Base-by-base conservation (phyloP, 345 rosid genomes). In the Salix koriyanagi region DNA sequence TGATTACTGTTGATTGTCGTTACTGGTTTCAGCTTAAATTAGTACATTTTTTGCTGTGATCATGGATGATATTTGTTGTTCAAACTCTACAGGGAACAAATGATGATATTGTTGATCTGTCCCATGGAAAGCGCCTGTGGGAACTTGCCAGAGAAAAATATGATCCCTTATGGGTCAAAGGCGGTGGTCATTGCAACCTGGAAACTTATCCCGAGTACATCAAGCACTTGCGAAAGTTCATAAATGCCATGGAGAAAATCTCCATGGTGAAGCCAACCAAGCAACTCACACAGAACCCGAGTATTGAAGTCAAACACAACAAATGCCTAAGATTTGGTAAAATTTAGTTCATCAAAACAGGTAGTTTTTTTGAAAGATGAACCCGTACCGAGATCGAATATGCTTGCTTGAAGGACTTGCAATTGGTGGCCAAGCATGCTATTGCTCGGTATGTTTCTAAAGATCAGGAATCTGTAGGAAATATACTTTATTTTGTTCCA, bases 181-280 rank as follows among this genome's bases (percentile, higher is more conserved):
- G 98, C n/a, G 99, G 98, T 7, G 97, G 98, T 30, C 99, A 96
- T 76, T 93, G 99, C 87, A 92, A 93, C 87, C 92, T 96, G 2
- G 99, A 96, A 88, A 92, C 95, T 7, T 92, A 87, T 50, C 99
- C 99, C 0, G 98, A 93, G 77, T 96, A 91, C 85, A 96, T 96
- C 48, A 91, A 88, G 77, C 98, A 96, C 82, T 79, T 96, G 56
- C 86, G 94, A 46, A 90, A 88, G 86, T 96, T 86, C 85, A 75
- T 93, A 41, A 93, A 88, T 62, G 90, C 97, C 1, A 92, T 96
- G 98, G 99, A 93, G 95, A 93, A 89, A 79, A 88, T 93, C 74
- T 80, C 90, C 15, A 67, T 88, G 50, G 85, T 87, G 7, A 90
- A 87, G 74, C 90, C 91, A 3, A 30, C 90, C 11, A 75, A 82